These are phyloP conservation scores for Cercospora citrullina DNA, from an alignment of 2,329 filamentous ascomycete genomes.

Conservation along the genomic window DNA sequence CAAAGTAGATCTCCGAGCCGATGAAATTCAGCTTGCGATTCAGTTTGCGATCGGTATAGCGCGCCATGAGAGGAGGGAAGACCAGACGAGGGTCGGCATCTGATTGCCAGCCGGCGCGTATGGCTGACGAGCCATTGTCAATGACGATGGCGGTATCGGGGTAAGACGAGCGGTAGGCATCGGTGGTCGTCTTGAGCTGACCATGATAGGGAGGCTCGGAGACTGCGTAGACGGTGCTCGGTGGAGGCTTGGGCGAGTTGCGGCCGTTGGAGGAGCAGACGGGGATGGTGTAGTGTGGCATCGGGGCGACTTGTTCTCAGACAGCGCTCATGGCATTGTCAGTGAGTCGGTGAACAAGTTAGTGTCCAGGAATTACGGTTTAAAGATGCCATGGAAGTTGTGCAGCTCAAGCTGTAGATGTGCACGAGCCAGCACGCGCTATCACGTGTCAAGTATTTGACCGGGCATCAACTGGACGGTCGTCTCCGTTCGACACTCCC, in stretches of 20 bases:
- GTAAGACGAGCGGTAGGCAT: constrained; percentile 70
- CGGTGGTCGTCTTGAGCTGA: constrained; percentile 58
- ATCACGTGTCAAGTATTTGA: background rate
- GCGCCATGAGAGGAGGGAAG: constrained; percentile 87
- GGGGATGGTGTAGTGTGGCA: constrained; percentile 41
- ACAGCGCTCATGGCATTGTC: background rate
- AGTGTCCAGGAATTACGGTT: background rate
- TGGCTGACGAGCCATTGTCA: constrained; percentile 89
- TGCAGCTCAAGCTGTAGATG: background rate
- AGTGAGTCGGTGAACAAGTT: background rate
- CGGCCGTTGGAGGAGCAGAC: constrained; percentile 32
- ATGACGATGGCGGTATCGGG: constrained; percentile 80
- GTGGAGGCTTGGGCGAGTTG: constrained; percentile 55
- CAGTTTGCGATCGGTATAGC: constrained; percentile 91
- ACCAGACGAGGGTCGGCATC: constrained; percentile 77
- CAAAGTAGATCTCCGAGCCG: constrained; percentile 88
- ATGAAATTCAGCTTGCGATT: constrained; percentile 91
- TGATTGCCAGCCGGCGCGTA: constrained; percentile 96
- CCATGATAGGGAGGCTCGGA: constrained; percentile 63
- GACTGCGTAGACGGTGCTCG: constrained; percentile 53
- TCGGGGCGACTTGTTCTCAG: constrained; percentile 18
- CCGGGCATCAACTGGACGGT: background rate
- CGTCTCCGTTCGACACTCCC: background rate
- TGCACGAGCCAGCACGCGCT: background rate
- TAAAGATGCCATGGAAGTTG: background rate